A percentile compares a stretch with the other conserved stretches of the same genome.
Evolutionary conservation across 2,329 filamentous ascomycete genomes (phyloP).

Genomic region (Fusarium decemcellulare): DNA sequence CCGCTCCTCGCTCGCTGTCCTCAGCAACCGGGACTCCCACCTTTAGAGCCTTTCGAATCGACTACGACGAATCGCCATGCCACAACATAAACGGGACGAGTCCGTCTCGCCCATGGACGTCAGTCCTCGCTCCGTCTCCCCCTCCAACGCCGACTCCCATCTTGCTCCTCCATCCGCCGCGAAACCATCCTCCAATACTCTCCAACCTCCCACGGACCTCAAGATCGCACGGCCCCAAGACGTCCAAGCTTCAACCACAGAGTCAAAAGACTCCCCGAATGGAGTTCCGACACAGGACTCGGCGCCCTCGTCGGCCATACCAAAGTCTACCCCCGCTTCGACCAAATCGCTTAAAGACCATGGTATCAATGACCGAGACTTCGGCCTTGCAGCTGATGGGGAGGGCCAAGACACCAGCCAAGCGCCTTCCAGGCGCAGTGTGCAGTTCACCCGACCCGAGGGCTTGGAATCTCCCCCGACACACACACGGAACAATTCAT

Average conservation of each 20-base stretch:
- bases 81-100: conserved; percentile 39
- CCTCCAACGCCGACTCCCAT: conserved; percentile 37
- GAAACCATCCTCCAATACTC: conserved; percentile 37
- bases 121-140: conserved; percentile 38
- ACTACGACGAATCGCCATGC: conserved; percentile 37
- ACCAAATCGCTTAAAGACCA: conserved; percentile 42
- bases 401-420: conserved; percentile 34
- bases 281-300: conserved; percentile 19
- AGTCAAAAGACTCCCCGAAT: conserved; percentile 28
- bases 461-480: conserved; percentile 62
- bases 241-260: conserved; percentile 18
- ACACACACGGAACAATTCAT: conserved; percentile 75
- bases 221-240: conserved; percentile 21
- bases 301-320: conserved; percentile 31
- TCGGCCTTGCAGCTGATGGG: conserved; percentile 21
- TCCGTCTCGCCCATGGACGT: conserved; percentile 39
- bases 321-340: conserved; percentile 40
- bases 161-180: conserved; percentile 24
- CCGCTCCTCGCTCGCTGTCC: conserved; percentile 16
- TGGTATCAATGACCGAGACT: conserved; percentile 40
- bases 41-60: conserved; percentile 16
- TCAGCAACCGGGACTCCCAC: conserved; percentile 15
- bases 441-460: conserved; percentile 79
- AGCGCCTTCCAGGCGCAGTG: conserved; percentile 66
- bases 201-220: conserved; percentile 39